Conservation (phyloP, 768 basidiomycete species). For the Rickenella mellea region DNA sequence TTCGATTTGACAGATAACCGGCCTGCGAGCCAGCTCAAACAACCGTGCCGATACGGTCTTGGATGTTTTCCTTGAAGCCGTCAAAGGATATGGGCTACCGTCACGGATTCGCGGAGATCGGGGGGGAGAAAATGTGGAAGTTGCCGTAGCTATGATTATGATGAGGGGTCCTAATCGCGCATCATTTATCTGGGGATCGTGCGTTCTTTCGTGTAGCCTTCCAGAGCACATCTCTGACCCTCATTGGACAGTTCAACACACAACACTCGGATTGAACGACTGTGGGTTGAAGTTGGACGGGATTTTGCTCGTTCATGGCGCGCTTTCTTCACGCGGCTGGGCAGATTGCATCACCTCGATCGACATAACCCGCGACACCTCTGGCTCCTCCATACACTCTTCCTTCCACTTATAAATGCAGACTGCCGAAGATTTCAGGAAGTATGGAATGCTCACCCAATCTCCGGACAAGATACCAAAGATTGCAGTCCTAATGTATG, state of each 20-base stretch:
- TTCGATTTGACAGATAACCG: constrained; percentile 10
- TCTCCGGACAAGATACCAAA: constrained; percentile 16
- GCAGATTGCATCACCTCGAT: constrained; percentile 25
- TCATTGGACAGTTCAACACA: constrained; percentile 20
- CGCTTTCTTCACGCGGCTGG: constrained; percentile 30
- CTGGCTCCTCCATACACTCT: constrained; percentile 35
- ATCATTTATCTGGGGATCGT: constrained; percentile 21
- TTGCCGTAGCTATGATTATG: constrained; percentile 26
- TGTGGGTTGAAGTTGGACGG: constrained; percentile 34
- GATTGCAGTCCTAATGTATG: constrained; percentile 15
- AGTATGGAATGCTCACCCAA: constrained; percentile 31
- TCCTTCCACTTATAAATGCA: constrained; percentile 25
- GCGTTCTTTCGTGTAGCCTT: constrained; percentile 1
- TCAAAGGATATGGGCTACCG: constrained; percentile 13
- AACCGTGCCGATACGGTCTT: constrained; percentile 19
- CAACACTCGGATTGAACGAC: constrained; percentile 33
- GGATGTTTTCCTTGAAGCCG: constrained; percentile 12
- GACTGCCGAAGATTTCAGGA: constrained; percentile 25
- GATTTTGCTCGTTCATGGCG: constrained; percentile 31
- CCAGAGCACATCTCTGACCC: neutral
- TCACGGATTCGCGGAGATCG: constrained; percentile 23
- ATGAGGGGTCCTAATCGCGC: constrained; percentile 18
- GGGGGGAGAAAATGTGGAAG: constrained; percentile 25
- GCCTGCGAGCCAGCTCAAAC: constrained; percentile 14
- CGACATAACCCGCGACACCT: constrained; percentile 21